These are phyloP conservation scores for Apiosordaria backusii DNA, from an alignment of 495 filamentous ascomycete species.

Conservation along the genomic window DNA sequence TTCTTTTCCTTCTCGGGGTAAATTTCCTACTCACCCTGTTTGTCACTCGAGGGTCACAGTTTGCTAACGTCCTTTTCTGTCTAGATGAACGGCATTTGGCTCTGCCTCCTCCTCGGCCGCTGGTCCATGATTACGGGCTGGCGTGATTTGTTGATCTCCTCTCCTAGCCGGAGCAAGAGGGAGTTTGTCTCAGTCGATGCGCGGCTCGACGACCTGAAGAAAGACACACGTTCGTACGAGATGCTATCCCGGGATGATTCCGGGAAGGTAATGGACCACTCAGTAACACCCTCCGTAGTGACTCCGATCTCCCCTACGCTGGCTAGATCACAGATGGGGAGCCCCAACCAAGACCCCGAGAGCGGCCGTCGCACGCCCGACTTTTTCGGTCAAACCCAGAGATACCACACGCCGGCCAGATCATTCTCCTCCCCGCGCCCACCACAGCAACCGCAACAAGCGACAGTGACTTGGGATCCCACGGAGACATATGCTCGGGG, in stretches of 20 bases:
- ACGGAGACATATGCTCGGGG: conserved; percentile 34
- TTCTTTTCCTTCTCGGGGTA: conserved; percentile 77
- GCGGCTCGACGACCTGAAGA: conserved; percentile 53
- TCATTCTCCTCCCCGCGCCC: conserved; percentile 49
- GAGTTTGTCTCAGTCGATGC: conserved; percentile 92
- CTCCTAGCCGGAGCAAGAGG: conserved; percentile 43
- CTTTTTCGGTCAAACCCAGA: conserved; percentile 45
- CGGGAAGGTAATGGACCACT: conserved; percentile 41
- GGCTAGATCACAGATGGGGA: conserved; percentile 35
- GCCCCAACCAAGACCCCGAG: conserved; percentile 21
- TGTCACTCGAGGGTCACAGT: neutral
- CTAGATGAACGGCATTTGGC: conserved; percentile 80
- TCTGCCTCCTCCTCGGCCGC: conserved; percentile 73
- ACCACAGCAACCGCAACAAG: conserved; percentile 16
- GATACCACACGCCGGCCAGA: conserved; percentile 44
- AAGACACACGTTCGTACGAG: conserved; percentile 72
- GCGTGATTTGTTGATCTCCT: conserved; percentile 58
- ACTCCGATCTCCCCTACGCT: conserved; percentile 42
- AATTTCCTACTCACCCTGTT: conserved; percentile 28
- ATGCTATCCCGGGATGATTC: conserved; percentile 62
- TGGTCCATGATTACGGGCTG: conserved; percentile 81
- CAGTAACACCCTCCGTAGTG: conserved; percentile 46
- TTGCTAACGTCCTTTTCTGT: conserved; percentile 10
- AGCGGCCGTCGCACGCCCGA: conserved; percentile 45
- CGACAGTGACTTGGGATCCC: conserved; percentile 39